These are phyloP conservation scores for Eucommia ulmoides DNA, from an alignment of 257 asterid genomes.

Conservation along the genomic window DNA sequence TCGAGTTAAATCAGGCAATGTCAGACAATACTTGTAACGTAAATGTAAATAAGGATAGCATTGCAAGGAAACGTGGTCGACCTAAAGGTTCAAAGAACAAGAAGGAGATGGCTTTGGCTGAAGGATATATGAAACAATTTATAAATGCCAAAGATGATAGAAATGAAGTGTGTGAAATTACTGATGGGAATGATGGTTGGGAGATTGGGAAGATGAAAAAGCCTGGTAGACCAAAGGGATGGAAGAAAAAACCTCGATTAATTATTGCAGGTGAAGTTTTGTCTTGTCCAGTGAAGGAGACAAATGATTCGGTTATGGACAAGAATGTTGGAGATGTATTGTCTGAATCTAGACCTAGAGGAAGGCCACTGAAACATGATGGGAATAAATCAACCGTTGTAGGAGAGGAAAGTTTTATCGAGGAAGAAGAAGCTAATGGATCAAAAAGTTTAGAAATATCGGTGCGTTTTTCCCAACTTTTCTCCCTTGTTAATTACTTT, in stretches of 20 bases:
- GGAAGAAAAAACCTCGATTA: constrained; percentile 8
- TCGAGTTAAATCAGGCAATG: constrained; percentile 7
- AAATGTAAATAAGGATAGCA: neutral
- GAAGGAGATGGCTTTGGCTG: neutral
- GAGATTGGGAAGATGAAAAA: constrained; percentile 3
- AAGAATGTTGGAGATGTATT: neutral
- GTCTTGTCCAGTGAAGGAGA: neutral
- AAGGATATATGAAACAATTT: neutral
- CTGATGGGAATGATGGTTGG: neutral
- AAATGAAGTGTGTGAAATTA: neutral
- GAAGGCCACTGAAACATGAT: constrained; percentile 4
- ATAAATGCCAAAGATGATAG: too few relatives aligned
- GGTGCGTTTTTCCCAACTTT: constrained; percentile 16
- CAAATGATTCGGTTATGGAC: neutral
- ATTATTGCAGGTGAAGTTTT: constrained; percentile 1
- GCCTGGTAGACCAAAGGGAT: constrained; percentile 10
- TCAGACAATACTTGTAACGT: constrained; percentile 1
- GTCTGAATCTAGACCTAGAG: neutral
- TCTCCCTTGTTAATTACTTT: neutral
- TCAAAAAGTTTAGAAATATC: constrained; percentile 13
- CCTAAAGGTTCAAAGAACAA: neutral
- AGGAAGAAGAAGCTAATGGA: constrained; percentile 7
- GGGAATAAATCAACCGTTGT: constrained; percentile 6
- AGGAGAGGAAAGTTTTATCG: constrained; percentile 11
- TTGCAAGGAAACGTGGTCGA: neutral